Percentiles rank a stretch among this genome's conserved stretches.
Evolutionary conservation across 2,329 filamentous ascomycete genomes (phyloP).

Genomic region (Curvularia spicifera): DNA sequence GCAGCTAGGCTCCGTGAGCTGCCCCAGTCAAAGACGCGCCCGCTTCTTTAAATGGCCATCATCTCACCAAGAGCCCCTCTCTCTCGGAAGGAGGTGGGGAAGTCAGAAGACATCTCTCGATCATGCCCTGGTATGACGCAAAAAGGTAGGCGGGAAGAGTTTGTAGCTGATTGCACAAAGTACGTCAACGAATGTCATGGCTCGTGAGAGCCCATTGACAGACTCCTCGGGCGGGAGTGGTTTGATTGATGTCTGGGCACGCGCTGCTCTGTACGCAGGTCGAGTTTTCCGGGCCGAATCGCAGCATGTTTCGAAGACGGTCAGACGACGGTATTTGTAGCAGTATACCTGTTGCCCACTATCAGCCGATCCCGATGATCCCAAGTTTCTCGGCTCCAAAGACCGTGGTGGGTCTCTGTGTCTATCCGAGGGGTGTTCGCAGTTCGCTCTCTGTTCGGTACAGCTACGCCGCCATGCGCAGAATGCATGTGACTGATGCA

Average conservation of each 20-base stretch:
- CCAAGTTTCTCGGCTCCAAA: conserved; percentile 2
- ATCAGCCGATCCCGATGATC: conserved; percentile 15
- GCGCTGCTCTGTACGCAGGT: conserved; percentile 7
- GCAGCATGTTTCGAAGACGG: conserved; percentile 15
- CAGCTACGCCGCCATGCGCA: not conserved
- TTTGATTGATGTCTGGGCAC: not conserved
- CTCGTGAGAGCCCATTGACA: not conserved
- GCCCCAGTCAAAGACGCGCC: conserved; percentile 33
- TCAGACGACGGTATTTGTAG: conserved; percentile 10
- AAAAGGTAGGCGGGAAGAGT: not conserved
- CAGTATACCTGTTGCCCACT: conserved; percentile 19
- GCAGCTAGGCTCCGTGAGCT: conserved; percentile 36
- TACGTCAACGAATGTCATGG: not conserved
- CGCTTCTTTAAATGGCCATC: conserved; percentile 17
- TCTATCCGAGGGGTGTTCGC: not conserved
- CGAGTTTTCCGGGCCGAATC: conserved; percentile 19
- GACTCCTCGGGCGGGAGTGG: not conserved
- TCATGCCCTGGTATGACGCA: conserved; percentile 6
- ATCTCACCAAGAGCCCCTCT: conserved; percentile 5
- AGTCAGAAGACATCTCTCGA: conserved; percentile 8
- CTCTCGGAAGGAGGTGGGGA: not conserved
- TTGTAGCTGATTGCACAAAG: not conserved
- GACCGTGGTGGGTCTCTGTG: not conserved
- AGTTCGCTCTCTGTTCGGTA: conserved; percentile 3
- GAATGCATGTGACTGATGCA: conserved; percentile 2